Conservation (phyloP, 2,329 filamentous ascomycete species). For the Botrytis elliptica region DNA sequence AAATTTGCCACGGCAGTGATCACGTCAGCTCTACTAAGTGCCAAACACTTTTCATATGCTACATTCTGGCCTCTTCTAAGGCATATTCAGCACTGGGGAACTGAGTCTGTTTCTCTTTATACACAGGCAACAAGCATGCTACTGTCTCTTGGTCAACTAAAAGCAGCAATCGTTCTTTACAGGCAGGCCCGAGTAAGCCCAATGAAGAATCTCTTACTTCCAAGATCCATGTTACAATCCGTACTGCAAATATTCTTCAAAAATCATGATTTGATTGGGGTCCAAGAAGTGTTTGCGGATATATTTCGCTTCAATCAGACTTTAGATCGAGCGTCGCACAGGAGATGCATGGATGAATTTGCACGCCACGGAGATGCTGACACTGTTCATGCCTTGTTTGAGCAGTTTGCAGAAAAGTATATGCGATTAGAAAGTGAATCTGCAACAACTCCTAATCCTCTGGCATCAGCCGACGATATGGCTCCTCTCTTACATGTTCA, state of each 20-base stretch:
- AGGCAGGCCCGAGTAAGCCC: constrained; percentile 27
- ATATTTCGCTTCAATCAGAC: constrained; percentile 37
- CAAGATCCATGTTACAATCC: constrained; percentile 31
- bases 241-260: constrained; percentile 39
- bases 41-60: constrained; percentile 22
- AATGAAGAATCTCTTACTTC: constrained; percentile 24
- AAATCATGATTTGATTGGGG: constrained; percentile 38
- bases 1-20: constrained; percentile 29
- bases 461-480: constrained; percentile 37
- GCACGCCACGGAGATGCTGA: constrained; percentile 47
- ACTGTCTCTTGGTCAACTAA: constrained; percentile 25
- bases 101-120: constrained; percentile 27
- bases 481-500: constrained; percentile 69
- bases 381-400: constrained; percentile 46
- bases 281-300: constrained; percentile 42
- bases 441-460: background rate
- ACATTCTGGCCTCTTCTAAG: constrained; percentile 28
- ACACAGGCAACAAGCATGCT: constrained; percentile 28
- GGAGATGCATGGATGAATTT: constrained; percentile 43
- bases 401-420: constrained; percentile 38
- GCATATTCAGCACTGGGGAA: constrained; percentile 29
- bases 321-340: constrained; percentile 37
- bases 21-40: constrained; percentile 25
- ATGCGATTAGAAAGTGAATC: constrained; percentile 9
- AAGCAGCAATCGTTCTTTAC: constrained; percentile 32